A percentile compares a stretch with the other conserved stretches of the same genome.
Conservation (phyloP, 2,329 filamentous ascomycete genomes). For the Xylaria sp. region DNA sequence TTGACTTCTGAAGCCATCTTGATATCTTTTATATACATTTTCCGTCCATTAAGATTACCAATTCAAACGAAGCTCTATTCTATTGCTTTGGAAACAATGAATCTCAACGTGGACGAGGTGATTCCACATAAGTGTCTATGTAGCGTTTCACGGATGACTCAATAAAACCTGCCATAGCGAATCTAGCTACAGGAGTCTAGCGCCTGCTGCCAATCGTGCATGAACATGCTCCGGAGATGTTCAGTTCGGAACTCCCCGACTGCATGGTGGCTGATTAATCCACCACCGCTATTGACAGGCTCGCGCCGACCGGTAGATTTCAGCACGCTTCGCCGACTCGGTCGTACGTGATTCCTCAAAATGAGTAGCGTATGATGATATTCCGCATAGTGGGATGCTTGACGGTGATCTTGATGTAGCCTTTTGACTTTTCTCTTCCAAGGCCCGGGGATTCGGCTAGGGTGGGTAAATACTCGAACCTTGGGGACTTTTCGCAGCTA, state of each 20-base stretch:
- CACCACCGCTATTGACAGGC: not conserved
- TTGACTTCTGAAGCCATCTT: not conserved
- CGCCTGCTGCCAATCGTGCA: conserved; percentile 3
- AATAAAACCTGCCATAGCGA: not conserved
- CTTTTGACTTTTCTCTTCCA: not conserved
- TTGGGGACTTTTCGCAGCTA: not conserved
- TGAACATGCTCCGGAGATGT: conserved; percentile 18
- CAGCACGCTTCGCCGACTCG: conserved; percentile 2
- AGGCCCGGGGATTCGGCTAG: not conserved
- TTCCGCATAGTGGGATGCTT: not conserved
- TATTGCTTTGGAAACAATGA: conserved; percentile 19
- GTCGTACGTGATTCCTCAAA: conserved; percentile 24
- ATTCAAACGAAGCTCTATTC: not conserved
- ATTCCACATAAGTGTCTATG: conserved; percentile 21
- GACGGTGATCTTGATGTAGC: not conserved
- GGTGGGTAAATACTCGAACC: not conserved
- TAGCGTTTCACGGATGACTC: not conserved
- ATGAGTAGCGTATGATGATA: not conserved
- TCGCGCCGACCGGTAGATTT: not conserved
- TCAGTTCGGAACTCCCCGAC: conserved; percentile 13
- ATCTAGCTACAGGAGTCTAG: not conserved
- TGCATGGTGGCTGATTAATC: conserved; percentile 24
- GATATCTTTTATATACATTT: conserved; percentile 7
- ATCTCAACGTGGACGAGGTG: conserved; percentile 6
- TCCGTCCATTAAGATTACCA: not conserved